These are phyloP conservation scores for Apiospora aurea DNA, from an alignment of 2,329 filamentous ascomycete genomes.

Conservation along the genomic window DNA sequence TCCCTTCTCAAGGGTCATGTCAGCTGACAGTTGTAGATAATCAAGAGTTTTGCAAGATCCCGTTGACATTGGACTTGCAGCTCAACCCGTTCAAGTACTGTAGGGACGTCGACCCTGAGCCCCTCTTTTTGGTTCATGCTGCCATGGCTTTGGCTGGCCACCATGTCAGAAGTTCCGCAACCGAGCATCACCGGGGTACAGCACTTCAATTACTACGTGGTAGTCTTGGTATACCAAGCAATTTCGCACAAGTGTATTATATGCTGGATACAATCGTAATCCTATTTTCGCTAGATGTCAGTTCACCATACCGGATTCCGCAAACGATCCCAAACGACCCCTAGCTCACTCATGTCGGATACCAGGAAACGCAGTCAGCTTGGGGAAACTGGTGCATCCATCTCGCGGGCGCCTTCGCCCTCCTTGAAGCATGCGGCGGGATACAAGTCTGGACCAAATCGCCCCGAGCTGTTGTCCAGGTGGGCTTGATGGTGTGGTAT, in stretches of 20 bases:
- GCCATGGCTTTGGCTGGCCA: slow-evolving; percentile 25
- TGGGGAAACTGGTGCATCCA: slow-evolving; percentile 24
- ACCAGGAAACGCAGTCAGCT: slow-evolving; percentile 25
- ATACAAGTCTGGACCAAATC: background rate
- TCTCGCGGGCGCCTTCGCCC: slow-evolving; percentile 14
- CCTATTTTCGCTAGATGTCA: background rate
- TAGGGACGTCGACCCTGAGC: background rate
- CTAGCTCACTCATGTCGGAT: too few relatives aligned
- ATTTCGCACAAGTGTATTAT: background rate
- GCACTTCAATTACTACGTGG: background rate
- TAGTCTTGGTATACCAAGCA: background rate
- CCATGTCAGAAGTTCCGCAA: slow-evolving; percentile 12
- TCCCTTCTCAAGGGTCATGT: background rate
- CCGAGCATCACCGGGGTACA: background rate
- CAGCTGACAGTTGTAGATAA: background rate
- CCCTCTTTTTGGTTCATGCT: slow-evolving; percentile 16
- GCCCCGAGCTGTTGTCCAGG: background rate
- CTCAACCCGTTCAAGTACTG: slow-evolving; percentile 23
- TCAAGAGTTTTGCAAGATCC: slow-evolving; percentile 25
- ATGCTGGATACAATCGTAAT: background rate
- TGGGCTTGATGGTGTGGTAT: background rate
- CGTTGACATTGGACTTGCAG: slow-evolving; percentile 21
- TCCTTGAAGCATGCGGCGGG: slow-evolving; percentile 20
- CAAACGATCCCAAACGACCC: too few relatives aligned
- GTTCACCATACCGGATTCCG: background rate